Percentiles rank a stretch among this genome's conserved stretches.
Conservation (phyloP, 352 stramenopile genomes). For the Phytophthora capsici region DNA sequence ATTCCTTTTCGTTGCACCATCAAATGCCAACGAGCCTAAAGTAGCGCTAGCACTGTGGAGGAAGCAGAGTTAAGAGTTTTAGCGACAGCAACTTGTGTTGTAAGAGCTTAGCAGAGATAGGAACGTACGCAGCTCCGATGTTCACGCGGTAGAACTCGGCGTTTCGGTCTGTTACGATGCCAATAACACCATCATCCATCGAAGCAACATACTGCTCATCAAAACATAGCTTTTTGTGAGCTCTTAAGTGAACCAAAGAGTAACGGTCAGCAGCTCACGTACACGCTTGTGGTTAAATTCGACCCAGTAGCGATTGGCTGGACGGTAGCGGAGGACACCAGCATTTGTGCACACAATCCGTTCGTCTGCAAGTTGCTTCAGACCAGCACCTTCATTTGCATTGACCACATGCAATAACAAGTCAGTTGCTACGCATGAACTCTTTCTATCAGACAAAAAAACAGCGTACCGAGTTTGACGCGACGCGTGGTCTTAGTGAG, state of each 20-base stretch:
- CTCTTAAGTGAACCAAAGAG: not conserved
- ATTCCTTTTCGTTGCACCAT: constrained; percentile 98
- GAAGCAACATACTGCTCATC: constrained; percentile 64
- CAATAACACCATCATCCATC: constrained; percentile 94
- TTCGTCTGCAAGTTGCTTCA: constrained; percentile 63
- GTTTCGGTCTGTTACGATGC: constrained; percentile 94
- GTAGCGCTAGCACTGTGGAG: constrained; percentile 63
- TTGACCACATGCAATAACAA: constrained; percentile 7
- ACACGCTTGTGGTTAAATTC: constrained; percentile 90
- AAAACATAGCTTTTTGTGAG: constrained; percentile 17
- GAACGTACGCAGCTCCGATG: constrained; percentile 90
- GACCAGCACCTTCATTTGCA: constrained; percentile 50
- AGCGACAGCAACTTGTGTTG: not conserved
- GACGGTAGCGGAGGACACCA: constrained; percentile 85
- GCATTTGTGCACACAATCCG: constrained; percentile 82
- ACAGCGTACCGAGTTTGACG: constrained; percentile 65
- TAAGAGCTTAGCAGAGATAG: not conserved
- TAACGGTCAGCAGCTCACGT: constrained; percentile 24
- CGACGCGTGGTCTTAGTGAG: constrained; percentile 76
- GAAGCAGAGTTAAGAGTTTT: constrained; percentile 8
- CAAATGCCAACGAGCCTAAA: constrained; percentile 91
- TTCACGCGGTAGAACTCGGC: constrained; percentile 96
- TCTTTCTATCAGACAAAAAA: not conserved
- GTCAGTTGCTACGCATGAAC: not conserved
- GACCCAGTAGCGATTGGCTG: constrained; percentile 90